Evolutionary conservation across 2,329 filamentous ascomycete species (phyloP).

Genomic region (Fusarium sp.): DNA sequence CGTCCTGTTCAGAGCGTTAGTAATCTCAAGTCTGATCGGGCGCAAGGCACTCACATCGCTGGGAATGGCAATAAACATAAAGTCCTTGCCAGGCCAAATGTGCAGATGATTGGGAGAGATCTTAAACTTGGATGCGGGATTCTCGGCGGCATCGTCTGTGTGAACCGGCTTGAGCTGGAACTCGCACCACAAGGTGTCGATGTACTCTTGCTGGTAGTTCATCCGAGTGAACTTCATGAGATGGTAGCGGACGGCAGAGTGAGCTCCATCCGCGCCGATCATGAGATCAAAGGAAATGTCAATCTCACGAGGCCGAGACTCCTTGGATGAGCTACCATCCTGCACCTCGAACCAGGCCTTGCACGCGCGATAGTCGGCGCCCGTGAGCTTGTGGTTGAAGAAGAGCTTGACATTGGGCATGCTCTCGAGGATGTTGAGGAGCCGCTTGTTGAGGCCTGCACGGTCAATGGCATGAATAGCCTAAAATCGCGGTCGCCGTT

Average conservation of each 20-base stretch:
- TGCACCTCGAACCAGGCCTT: slow-evolving; percentile 89
- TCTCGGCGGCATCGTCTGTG: slow-evolving; percentile 40
- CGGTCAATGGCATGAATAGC: slow-evolving; percentile 90
- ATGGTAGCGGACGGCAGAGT: slow-evolving; percentile 91
- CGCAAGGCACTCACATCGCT: slow-evolving; percentile 65
- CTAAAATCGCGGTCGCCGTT: slow-evolving; percentile 59
- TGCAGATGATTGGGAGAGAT: slow-evolving; percentile 96
- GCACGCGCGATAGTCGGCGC: slow-evolving; percentile 84
- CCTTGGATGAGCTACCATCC: slow-evolving; percentile 52
- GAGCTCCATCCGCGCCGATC: slow-evolving; percentile 94
- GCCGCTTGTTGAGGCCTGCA: slow-evolving; percentile 83
- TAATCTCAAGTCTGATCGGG: not conserved
- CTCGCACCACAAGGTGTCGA: slow-evolving; percentile 98
- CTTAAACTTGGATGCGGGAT: slow-evolving; percentile 69
- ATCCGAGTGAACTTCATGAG: slow-evolving; percentile 96
- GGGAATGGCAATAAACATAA: slow-evolving; percentile 99
- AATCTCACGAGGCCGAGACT: slow-evolving; percentile 76
- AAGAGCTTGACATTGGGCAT: slow-evolving; percentile 92
- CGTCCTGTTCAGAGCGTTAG: slow-evolving; percentile 70
- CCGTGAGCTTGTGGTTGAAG: slow-evolving; percentile 94
- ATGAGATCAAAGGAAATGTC: slow-evolving; percentile 92
- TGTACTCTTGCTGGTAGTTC: slow-evolving; percentile 94
- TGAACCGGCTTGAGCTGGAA: slow-evolving; percentile 80
- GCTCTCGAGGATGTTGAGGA: slow-evolving; percentile 86
- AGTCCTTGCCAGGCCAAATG: slow-evolving; percentile 94